Conservation (phyloP, 2,329 filamentous ascomycete species). For the Escovopsis weberi region DNA sequence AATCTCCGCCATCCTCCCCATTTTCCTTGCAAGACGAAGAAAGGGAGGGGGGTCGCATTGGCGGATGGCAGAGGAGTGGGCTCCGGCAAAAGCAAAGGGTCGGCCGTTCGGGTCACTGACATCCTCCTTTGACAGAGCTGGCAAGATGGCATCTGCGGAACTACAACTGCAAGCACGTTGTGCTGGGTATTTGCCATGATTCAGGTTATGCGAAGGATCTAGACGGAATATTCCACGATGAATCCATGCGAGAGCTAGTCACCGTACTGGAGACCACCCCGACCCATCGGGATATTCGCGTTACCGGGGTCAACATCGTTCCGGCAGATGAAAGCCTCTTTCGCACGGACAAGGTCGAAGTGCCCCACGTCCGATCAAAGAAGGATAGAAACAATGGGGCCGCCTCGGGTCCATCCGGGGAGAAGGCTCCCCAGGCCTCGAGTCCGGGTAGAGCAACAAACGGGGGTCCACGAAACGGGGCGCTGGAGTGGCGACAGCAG, state of each 20-base stretch:
- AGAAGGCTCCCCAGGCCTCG: slow-evolving; percentile 5
- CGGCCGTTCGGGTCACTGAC: too few species aligned
- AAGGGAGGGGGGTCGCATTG: too few species aligned
- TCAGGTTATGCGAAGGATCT: slow-evolving; percentile 45
- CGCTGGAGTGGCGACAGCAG: too few species aligned
- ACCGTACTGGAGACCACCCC: slow-evolving; percentile 40
- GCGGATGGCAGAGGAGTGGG: too few species aligned
- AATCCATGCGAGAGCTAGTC: slow-evolving; percentile 27
- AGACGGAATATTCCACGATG: slow-evolving; percentile 36
- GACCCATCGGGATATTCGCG: slow-evolving; percentile 32
- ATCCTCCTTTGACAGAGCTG: slow-evolving; percentile 22
- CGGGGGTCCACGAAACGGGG: slow-evolving; percentile 1
- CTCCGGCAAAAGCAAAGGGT: too few species aligned
- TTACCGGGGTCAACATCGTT: slow-evolving; percentile 31
- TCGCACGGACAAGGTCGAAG: slow-evolving; percentile 34
- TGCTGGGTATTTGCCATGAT: slow-evolving; percentile 49
- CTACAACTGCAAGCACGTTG: slow-evolving; percentile 44
- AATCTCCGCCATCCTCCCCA: too few species aligned
- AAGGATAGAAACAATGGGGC: slow-evolving; percentile 2
- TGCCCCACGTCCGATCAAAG: not conserved
- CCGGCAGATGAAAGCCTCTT: slow-evolving; percentile 35
- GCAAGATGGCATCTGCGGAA: slow-evolving; percentile 44
- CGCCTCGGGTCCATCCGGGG: slow-evolving; percentile 7
- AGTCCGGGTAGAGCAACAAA: slow-evolving; percentile 23
- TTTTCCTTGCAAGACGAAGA: too few species aligned